Evolutionary conservation across 2,329 filamentous ascomycete species (phyloP).

Genomic region (Diaporthe ilicicola): DNA sequence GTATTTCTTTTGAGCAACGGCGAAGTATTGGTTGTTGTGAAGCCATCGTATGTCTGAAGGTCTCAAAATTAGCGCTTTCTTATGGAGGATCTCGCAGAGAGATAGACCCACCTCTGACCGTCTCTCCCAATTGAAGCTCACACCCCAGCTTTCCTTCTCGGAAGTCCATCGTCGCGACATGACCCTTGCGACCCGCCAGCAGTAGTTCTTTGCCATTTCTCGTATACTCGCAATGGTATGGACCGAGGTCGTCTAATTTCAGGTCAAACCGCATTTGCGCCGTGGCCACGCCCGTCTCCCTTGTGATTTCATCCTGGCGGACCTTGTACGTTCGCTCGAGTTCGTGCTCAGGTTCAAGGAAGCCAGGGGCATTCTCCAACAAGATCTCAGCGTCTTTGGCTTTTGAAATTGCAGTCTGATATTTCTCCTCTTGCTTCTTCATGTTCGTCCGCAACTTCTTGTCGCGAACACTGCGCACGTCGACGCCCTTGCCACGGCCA

Average conservation of each 20-base stretch:
- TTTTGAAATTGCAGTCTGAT: constrained; percentile 80
- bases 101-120: constrained; percentile 63
- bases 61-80: neutral
- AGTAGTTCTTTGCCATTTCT: constrained; percentile 88
- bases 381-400: constrained; percentile 97
- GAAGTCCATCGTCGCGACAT: constrained; percentile 98
- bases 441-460: constrained; percentile 89
- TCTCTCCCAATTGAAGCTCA: constrained; percentile 91
- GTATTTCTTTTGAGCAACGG: constrained; percentile 94
- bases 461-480: constrained; percentile 79
- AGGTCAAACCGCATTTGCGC: constrained; percentile 94
- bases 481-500: constrained; percentile 82
- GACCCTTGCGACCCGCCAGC: constrained; percentile 88
- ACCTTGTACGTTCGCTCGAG: constrained; percentile 94
- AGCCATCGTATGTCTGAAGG: constrained; percentile 81
- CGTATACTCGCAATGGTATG: constrained; percentile 89
- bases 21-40: constrained; percentile 94
- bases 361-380: constrained; percentile 85
- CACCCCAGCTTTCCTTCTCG: constrained; percentile 88
- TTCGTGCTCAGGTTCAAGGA: constrained; percentile 87
- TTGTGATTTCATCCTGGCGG: constrained; percentile 83
- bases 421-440: constrained; percentile 80
- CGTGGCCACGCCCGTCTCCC: constrained; percentile 79
- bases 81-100: neutral
- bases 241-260: constrained; percentile 82